Evolutionary conservation across 352 stramenopile species (phyloP), one percentile per base, ranked within the genome.

Genomic region (Phytophthora ramorum): DNA sequence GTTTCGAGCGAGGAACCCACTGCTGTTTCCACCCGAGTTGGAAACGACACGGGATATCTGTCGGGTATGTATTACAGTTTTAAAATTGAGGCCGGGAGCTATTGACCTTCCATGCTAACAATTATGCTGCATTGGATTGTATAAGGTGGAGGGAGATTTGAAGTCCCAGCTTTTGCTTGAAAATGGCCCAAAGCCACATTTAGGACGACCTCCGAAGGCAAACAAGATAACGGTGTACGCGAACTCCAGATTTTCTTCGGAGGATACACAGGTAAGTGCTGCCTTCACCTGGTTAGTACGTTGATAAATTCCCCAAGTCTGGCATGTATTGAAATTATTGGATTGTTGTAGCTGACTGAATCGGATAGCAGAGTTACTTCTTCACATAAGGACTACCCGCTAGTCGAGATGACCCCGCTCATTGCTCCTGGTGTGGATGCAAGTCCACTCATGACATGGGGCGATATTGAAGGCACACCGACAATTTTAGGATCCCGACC

Each of bases 391-490:
- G 75, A 83, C 1, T 81, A 76, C 26, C 47, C 73, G 0, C 69
- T 96, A 37, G 83, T 96, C 12, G 71, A 85, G 45, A 94, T 96
- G 86, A 96, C 88, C 12, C 88, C 88, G 9, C 48, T 81, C 26
- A 88, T 95, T 55, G 85, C 76, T 3, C 88, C 88, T 13, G 86
- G 83, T 22, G 71, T 92, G 3, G 75, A 92, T 62, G 81, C 78
- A 6, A 94, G 83, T 59, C 88, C 88, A 22, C 48, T 96, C 12
- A 92, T 96, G 79, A 96, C 88, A 0, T 96, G 88, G 88, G 88
- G 88, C 28, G 79, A 88, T 14, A 95, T 96, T 57, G 88, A 93
- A 78, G 80, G 69, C 19, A 96, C 88, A 16, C 88, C 88, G 7
- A 81, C 86, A 56, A 76, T 84, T 40, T 68, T 95, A 12, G 71